These are phyloP conservation scores for Naganishia sp. DNA, from an alignment of 1,284 basidiomycete genomes.

Conservation along the genomic window DNA sequence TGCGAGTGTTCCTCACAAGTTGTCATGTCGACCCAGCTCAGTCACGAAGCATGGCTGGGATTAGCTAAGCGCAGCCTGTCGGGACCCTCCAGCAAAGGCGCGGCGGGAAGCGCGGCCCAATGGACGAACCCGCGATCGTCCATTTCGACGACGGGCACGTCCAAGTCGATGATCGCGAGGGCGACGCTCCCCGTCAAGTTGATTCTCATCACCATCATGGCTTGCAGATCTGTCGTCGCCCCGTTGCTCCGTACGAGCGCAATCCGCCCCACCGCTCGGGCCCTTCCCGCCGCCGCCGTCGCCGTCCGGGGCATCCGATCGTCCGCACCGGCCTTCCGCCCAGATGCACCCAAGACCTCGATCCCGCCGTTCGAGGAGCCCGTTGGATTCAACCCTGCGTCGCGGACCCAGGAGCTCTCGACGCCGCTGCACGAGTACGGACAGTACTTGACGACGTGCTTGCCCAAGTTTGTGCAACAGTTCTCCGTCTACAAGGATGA, in stretches of 20 bases:
- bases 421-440: slow-evolving; percentile 82
- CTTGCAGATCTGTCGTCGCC: slow-evolving; percentile 17
- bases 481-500: slow-evolving; percentile 98
- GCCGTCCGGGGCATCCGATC: slow-evolving; percentile 13
- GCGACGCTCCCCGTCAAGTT: not conserved
- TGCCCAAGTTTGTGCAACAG: slow-evolving; percentile 94
- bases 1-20: not conserved
- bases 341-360: slow-evolving; percentile 48
- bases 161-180: not conserved
- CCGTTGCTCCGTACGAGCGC: slow-evolving; percentile 11
- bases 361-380: slow-evolving; percentile 79
- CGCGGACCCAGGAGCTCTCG: slow-evolving; percentile 68
- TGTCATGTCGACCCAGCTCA: not conserved
- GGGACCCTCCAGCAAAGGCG: not conserved
- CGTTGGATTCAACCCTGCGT: slow-evolving; percentile 79
- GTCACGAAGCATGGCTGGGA: not conserved
- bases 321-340: slow-evolving; percentile 16
- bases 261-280: slow-evolving; percentile 8
- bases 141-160: slow-evolving; percentile 2
- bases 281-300: slow-evolving; percentile 8
- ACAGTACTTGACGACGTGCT: slow-evolving; percentile 83
- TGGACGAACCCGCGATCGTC: slow-evolving; percentile 28
- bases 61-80: slow-evolving; percentile 19
- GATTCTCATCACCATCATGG: not conserved
- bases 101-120: slow-evolving; percentile 16